Evolutionary conservation across 2,329 filamentous ascomycete genomes (phyloP).

Genomic region (Fusarium sarcochroum): DNA sequence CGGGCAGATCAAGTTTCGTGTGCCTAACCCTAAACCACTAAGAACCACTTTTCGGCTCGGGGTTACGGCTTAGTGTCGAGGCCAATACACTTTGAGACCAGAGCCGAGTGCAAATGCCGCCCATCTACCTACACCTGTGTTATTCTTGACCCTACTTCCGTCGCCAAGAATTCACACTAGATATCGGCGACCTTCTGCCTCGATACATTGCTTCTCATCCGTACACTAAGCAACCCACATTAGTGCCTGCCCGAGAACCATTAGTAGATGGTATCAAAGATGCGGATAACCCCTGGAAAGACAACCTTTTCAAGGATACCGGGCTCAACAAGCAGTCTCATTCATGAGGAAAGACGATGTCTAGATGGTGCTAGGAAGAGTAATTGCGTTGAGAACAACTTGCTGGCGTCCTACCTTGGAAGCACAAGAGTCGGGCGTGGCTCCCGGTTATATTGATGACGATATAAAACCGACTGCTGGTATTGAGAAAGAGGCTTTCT

Average conservation of each 20-base stretch:
- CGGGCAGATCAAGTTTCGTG: conserved; percentile 63
- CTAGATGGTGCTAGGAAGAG: conserved; percentile 12
- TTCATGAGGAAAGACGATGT: conserved; percentile 9
- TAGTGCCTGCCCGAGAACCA: conserved; percentile 69
- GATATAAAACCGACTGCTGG: background rate
- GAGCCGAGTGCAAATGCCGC: conserved; percentile 30
- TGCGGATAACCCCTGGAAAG: conserved; percentile 32
- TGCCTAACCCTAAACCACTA: conserved; percentile 48
- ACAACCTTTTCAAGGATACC: conserved; percentile 34
- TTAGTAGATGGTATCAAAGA: conserved; percentile 74
- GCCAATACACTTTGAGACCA: conserved; percentile 54
- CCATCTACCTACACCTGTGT: conserved; percentile 63
- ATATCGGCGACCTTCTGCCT: conserved; percentile 61
- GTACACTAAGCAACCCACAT: conserved; percentile 67
- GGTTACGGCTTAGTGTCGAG: conserved; percentile 66
- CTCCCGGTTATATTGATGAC: background rate
- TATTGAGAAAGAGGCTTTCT: background rate
- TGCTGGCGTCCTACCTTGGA: conserved; percentile 14
- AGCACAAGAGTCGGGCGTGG: accelerated
- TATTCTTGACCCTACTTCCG: conserved; percentile 58
- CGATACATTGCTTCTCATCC: conserved; percentile 67
- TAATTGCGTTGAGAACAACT: conserved; percentile 26
- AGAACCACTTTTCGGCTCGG: conserved; percentile 62
- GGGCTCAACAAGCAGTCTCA: background rate
- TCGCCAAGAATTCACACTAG: conserved; percentile 55